phyloP scores from a whole-genome alignment of 1,284 basidiomycete species.

The Puccinia horiana region DNA sequence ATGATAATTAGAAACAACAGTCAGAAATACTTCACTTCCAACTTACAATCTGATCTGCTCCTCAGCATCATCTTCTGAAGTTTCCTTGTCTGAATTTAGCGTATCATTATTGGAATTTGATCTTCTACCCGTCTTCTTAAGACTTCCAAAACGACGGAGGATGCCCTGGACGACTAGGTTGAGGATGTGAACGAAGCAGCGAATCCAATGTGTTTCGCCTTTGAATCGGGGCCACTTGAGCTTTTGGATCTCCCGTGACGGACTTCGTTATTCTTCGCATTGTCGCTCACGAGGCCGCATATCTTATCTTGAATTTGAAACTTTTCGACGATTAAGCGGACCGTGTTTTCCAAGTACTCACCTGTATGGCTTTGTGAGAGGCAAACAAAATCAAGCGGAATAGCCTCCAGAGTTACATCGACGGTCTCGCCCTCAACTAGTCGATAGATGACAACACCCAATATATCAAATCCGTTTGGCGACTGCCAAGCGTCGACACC shows the following conservation, averaged over 20 bases:
- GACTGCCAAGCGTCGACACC: not conserved
- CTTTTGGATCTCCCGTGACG: not conserved
- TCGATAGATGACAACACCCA: not conserved
- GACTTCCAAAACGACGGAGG: not conserved
- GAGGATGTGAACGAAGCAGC: not conserved
- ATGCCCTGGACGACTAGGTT: conserved; percentile 1
- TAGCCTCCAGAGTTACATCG: not conserved
- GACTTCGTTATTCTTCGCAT: not conserved
- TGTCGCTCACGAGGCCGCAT: not conserved
- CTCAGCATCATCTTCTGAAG: not conserved
- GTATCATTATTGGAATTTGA: not conserved
- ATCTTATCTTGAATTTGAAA: not conserved
- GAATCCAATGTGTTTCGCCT: conserved; percentile 8
- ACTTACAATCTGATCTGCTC: conserved; percentile 11
- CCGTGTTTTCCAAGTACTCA: not conserved
- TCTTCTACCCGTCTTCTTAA: not conserved
- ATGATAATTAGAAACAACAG: not conserved
- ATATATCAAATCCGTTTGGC: conserved; percentile 1
- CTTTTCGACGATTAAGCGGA: not conserved
- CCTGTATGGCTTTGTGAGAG: not conserved
- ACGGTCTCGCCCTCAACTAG: not conserved
- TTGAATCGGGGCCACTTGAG: not conserved
- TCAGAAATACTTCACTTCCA: not conserved
- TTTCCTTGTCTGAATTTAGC: not conserved
- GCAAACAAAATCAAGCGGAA: not conserved